Evolutionary conservation across 1,284 basidiomycete species (phyloP).

Genomic region (Chalciporus piperatoides): DNA sequence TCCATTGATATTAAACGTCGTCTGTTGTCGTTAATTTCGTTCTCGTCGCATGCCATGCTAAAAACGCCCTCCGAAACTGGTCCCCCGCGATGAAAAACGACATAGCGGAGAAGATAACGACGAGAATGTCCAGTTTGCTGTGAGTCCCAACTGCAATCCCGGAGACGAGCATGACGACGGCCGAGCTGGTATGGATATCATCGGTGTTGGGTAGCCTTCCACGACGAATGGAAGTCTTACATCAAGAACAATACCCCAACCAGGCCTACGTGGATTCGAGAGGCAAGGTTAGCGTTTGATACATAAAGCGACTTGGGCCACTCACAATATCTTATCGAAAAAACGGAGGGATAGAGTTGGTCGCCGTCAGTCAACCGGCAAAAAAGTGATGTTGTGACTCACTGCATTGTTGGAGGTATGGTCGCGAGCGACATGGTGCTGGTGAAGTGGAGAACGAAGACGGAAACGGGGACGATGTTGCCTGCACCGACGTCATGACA

Average conservation of each 20-base stretch:
- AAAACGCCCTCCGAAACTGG: slow-evolving; percentile 25
- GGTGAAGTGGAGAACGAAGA: not conserved
- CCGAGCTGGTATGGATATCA: slow-evolving; percentile 14
- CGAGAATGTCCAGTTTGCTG: slow-evolving; percentile 20
- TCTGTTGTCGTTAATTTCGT: slow-evolving; percentile 9
- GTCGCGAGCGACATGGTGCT: not conserved
- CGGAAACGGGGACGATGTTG: not conserved
- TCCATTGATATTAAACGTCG: slow-evolving; percentile 6
- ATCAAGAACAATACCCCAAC: slow-evolving; percentile 26
- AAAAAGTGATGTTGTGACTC: slow-evolving; percentile 7
- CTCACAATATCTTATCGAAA: slow-evolving; percentile 19
- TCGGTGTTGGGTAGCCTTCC: not conserved
- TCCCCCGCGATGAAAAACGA: slow-evolving; percentile 23
- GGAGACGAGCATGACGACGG: slow-evolving; percentile 22
- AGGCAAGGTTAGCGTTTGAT: too few species aligned
- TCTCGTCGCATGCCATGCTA: slow-evolving; percentile 16
- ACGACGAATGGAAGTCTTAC: slow-evolving; percentile 6
- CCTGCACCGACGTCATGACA: not conserved
- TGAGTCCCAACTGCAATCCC: slow-evolving; percentile 8
- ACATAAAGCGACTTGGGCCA: not conserved
- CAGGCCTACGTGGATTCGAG: slow-evolving; percentile 8
- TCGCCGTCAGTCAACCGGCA: not conserved
- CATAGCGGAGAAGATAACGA: slow-evolving; percentile 18
- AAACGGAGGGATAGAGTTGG: not conserved
- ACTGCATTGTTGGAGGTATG: slow-evolving; percentile 20